These are phyloP conservation scores for Amanita phalloides DNA, from an alignment of 768 basidiomycete species.

Conservation along the genomic window DNA sequence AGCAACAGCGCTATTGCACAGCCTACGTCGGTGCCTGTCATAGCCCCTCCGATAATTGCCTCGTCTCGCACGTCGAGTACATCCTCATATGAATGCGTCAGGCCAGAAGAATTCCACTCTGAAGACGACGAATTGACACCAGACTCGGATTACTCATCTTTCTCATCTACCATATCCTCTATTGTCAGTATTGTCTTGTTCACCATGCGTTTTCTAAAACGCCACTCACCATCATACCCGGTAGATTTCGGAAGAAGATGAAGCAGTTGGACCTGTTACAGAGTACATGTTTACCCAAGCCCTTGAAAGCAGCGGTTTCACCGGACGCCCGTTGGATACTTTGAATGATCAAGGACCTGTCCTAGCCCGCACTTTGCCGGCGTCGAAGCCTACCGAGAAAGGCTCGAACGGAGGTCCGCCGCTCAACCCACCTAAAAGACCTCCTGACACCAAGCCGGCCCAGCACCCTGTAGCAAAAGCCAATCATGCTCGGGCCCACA, in stretches of 20 bases:
- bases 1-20: not conserved
- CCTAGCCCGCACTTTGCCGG: not conserved
- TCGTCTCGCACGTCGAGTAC: constrained; percentile 2
- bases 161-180: constrained; percentile 5
- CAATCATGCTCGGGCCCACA: not conserved
- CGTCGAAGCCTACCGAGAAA: not conserved
- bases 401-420: not conserved
- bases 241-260: constrained; percentile 6
- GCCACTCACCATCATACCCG: not conserved
- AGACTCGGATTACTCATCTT: constrained; percentile 4
- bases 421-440: constrained; percentile 2
- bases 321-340: not conserved
- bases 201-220: not conserved
- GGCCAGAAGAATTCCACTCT: constrained; percentile 6
- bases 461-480: not conserved
- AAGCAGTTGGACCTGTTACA: constrained; percentile 2
- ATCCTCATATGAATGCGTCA: constrained; percentile 5
- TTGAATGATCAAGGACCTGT: not conserved
- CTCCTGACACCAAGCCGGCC: not conserved
- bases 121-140: constrained; percentile 4
- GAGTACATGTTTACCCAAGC: constrained; percentile 6
- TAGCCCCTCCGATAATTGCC: not conserved
- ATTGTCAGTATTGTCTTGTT: not conserved
- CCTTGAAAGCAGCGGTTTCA: not conserved
- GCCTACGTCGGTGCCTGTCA: not conserved